Percentiles rank a stretch among this genome's conserved stretches.
These are phyloP conservation scores for Botrytis fabae DNA, from an alignment of 2,329 filamentous ascomycete species.

Conservation along the genomic window DNA sequence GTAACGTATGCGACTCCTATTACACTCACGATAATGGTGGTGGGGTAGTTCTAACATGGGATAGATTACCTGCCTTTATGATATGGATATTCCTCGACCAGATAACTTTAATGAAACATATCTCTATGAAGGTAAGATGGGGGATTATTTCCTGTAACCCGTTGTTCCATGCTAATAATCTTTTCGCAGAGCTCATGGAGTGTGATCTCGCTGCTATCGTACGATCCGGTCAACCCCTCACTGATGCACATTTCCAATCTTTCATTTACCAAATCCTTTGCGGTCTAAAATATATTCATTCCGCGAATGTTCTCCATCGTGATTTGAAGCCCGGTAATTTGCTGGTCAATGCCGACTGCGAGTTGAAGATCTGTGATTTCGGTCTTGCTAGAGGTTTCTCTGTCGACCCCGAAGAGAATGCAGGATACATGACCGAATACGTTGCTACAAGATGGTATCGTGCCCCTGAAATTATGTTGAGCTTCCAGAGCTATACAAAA, in stretches of 20 bases:
- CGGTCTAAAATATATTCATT: constrained; percentile 98
- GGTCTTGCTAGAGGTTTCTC: constrained; percentile 95
- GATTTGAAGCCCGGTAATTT: constrained; percentile 97
- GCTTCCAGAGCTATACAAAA: constrained; percentile 99
- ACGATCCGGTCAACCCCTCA: constrained; percentile 92
- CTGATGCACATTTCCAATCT: constrained; percentile 98
- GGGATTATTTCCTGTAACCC: not conserved
- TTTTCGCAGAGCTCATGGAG: constrained; percentile 85
- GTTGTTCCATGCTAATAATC: constrained; percentile 28
- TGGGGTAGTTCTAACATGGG: constrained; percentile 42
- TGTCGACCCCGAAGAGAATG: constrained; percentile 95
- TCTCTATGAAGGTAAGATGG: constrained; percentile 80
- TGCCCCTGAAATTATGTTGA: constrained; percentile 98
- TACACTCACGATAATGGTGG: constrained; percentile 5
- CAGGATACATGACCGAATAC: constrained; percentile 99
- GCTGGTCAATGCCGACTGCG: constrained; percentile 96
- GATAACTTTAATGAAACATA: constrained; percentile 99
- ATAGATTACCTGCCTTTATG: constrained; percentile 97
- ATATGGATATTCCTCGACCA: constrained; percentile 97
- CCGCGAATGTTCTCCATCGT: constrained; percentile 93
- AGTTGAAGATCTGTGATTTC: constrained; percentile 99
- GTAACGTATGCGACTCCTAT: constrained; percentile 62
- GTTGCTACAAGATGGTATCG: constrained; percentile 98
- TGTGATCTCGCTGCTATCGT: constrained; percentile 98
- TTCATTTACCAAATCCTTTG: constrained; percentile 99